Base-by-base conservation (phyloP, 2,329 filamentous ascomycete genomes). In the Xylaria sp. region DNA sequence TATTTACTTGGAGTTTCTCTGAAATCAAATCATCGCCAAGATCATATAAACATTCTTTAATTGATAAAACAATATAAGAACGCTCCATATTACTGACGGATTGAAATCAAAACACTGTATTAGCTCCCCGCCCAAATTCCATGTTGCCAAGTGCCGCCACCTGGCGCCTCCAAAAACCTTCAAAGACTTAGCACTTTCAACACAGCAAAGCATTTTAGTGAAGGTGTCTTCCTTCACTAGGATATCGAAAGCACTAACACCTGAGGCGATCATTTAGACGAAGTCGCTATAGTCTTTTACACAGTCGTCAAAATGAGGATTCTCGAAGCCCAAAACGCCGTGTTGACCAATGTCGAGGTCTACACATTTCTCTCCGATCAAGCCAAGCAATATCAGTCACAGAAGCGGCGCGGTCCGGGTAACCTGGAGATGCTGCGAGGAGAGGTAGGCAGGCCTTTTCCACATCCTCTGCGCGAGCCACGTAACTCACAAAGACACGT, bases 261-360 rank as follows among this genome's bases (percentile, higher is more conserved):
- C 20, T 13, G 11, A 23, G 15, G 26, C 17, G 49, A n/a, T 26
- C 15, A n/a, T 33, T 33, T 2, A 53, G 26, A 28, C 13, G 13
- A 48, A 2, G 13, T 23, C 20, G 13, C 20, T 48, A 4, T 6
- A 48, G 44, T 23, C 3, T 48, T 10, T 15, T 13, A 15, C 23
- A 3, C 20, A n/a, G 5, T 6, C 23, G 31, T 36, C 48, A 64
- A n/a, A 6, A 90, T 91, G 89, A 90, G 92, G 86, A 87, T 94
- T 76, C 81, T 93, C 74, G 90, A 92, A 76, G 83, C 90, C 3
- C 90, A 93, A 77, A 88, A 88, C 36, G 90, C 90, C 5, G 85
- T 90, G 49, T 83, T 94, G 75, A 88, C 89, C 77, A 93, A 93
- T 79, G 90, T 88, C 72, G 92, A 93, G 83, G 90, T 93, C 71